Conservation (phyloP, 1,284 basidiomycete species). For the Apiotrichum gracile region DNA sequence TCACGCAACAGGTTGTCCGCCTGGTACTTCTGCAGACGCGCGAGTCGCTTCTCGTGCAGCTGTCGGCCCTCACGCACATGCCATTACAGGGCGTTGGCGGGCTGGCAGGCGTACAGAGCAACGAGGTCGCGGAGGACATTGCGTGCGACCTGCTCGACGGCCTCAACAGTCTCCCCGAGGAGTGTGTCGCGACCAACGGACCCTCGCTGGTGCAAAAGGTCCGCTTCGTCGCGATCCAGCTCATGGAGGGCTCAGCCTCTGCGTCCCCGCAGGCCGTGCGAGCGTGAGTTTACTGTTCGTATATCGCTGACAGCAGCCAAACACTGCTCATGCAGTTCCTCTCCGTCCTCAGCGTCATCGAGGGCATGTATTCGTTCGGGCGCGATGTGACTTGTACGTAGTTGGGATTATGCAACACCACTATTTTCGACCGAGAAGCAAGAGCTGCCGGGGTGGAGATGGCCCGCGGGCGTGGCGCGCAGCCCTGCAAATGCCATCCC, state of each 20-base stretch:
- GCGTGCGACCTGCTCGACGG: slow-evolving; percentile 40
- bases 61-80: slow-evolving; percentile 31
- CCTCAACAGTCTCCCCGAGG: slow-evolving; percentile 34
- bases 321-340: slow-evolving; percentile 40
- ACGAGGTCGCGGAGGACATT: slow-evolving; percentile 34
- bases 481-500: too few relatives aligned
- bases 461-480: too few relatives aligned
- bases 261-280: slow-evolving; percentile 19
- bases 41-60: slow-evolving; percentile 27
- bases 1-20: slow-evolving; percentile 39
- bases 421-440: too few relatives aligned
- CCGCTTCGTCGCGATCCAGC: slow-evolving; percentile 38
- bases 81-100: slow-evolving; percentile 23
- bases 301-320: slow-evolving; percentile 16
- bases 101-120: slow-evolving; percentile 22
- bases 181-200: slow-evolving; percentile 40
- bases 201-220: slow-evolving; percentile 43
- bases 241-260: slow-evolving; percentile 34
- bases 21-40: slow-evolving; percentile 37
- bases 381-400: slow-evolving; percentile 18
- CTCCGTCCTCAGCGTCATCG: slow-evolving; percentile 37
- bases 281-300: slow-evolving; percentile 26
- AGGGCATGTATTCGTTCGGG: slow-evolving; percentile 38
- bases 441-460: too few relatives aligned
- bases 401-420: neutral